Conservation (phyloP, 2,329 filamentous ascomycete species). For the Zarea fungicola region DNA sequence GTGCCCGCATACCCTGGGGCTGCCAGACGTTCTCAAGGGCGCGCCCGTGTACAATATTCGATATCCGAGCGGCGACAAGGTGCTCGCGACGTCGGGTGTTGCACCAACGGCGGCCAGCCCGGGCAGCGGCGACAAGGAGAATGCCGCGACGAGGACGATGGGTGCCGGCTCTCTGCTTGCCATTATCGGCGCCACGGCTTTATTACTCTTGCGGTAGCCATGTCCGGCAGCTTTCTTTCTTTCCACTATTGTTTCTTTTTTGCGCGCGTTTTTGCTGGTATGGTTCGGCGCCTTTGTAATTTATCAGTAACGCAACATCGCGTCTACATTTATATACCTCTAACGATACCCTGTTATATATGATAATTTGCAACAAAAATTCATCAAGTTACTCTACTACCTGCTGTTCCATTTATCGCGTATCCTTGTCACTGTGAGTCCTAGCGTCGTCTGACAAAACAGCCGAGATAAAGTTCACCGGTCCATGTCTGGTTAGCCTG, state of each 20-base stretch:
- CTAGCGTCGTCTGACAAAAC: too few species aligned
- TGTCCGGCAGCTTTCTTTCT: neutral
- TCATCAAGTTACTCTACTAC: too few species aligned
- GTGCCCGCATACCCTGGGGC: slow-evolving; percentile 39
- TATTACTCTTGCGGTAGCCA: neutral
- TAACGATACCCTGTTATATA: slow-evolving; percentile 11
- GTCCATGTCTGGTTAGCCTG: too few species aligned
- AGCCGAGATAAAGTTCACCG: too few species aligned
- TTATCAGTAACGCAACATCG: neutral
- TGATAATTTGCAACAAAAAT: neutral
- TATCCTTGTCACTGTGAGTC: too few species aligned
- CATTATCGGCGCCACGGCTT: neutral
- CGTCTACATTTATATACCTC: neutral
- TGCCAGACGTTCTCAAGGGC: slow-evolving; percentile 27
- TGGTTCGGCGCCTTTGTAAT: too few species aligned
- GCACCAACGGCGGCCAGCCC: neutral
- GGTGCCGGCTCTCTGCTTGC: neutral
- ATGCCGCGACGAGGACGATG: neutral
- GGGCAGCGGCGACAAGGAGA: neutral
- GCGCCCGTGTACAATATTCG: slow-evolving; percentile 42
- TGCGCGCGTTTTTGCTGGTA: too few species aligned
- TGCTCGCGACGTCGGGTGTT: slow-evolving; percentile 32
- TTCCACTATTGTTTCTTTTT: neutral
- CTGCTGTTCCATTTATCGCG: too few species aligned
- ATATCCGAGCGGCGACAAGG: slow-evolving; percentile 39